These are phyloP conservation scores for Pythium coloratum DNA, from an alignment of 352 stramenopile species.

Conservation along the genomic window DNA sequence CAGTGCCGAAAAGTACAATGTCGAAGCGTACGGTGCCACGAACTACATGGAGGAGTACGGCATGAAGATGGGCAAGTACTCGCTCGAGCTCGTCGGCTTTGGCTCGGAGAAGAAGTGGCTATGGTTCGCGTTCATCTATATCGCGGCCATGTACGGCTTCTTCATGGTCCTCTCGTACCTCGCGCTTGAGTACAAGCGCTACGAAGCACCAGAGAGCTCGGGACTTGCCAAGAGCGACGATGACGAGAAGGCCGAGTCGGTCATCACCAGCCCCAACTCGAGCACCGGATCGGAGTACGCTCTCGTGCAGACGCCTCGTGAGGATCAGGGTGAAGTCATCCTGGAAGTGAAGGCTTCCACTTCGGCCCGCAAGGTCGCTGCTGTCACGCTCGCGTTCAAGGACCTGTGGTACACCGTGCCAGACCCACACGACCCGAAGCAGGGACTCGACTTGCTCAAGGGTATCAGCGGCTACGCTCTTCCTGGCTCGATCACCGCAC, in stretches of 20 bases:
- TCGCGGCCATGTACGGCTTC: not conserved
- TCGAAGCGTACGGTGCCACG: not conserved
- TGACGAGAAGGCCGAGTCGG: not conserved
- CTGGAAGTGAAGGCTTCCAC: not conserved
- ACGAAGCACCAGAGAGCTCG: constrained; percentile 7
- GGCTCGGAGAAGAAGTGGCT: constrained; percentile 29
- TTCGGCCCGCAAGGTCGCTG: not conserved
- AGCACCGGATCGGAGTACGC: not conserved
- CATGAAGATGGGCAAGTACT: not conserved
- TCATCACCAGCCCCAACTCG: not conserved
- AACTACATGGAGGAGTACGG: not conserved
- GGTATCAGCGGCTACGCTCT: constrained; percentile 30
- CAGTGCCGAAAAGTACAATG: not conserved
- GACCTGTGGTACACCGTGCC: constrained; percentile 43
- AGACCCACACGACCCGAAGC: constrained; percentile 35
- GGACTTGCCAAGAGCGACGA: constrained; percentile 2
- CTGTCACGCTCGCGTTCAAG: constrained; percentile 34
- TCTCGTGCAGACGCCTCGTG: constrained; percentile 10
- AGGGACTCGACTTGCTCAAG: constrained; percentile 57
- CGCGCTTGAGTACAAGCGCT: constrained; percentile 27
- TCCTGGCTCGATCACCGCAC: constrained; percentile 20
- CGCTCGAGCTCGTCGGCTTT: constrained; percentile 30
- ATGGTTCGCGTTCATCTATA: not conserved
- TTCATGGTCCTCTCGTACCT: not conserved
- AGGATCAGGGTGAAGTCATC: not conserved